Base-by-base conservation (phyloP, 441 rosid genomes). In the Manihot esculenta region DNA sequence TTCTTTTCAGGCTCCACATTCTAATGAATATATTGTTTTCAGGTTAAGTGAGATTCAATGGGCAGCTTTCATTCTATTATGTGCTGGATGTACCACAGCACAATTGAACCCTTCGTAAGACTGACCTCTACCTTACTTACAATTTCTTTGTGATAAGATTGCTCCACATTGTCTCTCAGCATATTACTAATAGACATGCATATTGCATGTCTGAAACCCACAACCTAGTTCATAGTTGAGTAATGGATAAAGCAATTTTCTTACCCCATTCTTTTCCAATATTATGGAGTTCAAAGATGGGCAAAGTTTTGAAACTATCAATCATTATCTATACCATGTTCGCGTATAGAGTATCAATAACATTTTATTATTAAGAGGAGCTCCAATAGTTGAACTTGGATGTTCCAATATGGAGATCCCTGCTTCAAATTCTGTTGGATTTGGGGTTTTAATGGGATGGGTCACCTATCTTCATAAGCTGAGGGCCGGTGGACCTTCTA, bases 51-150 rank as follows among this genome's bases (percentile, higher is more conserved):
- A 92, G 85, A 87, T 94, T 78, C 98, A 92, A 54, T 94, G 98
- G 99, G 93, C 94, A 7, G 97, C 93, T 68, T 94, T 94, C 84
- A 80, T 90, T 75, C 84, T 94, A 63, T 80, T 94, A 71, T 90
- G 99, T 81, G 91, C 96, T 58, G 96, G 99, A 62, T 94, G 98
- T 85, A 94, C 97, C 76, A 92, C 98, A 59, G 98, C 99, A 13
- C 98, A 94, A 73, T 78, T 94, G 70, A 92, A 94, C 75, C 84
- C 97, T 63, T 80, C 83, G 98, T 92, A 87, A 87, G 92, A 70
- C 10, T 65, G 62, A 71, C 71, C 70, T 38, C 18, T 47, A 26
- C 66, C 45, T n/a, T 42, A 23, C 35, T 63, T 44, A 60, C 38
- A 42, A 33, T 59, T 73, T 42, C 69, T 57, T 30, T 70, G 50